These are phyloP conservation scores for Areca catechu DNA, from an alignment of 176 grass and related monocot genomes.

Conservation along the genomic window DNA sequence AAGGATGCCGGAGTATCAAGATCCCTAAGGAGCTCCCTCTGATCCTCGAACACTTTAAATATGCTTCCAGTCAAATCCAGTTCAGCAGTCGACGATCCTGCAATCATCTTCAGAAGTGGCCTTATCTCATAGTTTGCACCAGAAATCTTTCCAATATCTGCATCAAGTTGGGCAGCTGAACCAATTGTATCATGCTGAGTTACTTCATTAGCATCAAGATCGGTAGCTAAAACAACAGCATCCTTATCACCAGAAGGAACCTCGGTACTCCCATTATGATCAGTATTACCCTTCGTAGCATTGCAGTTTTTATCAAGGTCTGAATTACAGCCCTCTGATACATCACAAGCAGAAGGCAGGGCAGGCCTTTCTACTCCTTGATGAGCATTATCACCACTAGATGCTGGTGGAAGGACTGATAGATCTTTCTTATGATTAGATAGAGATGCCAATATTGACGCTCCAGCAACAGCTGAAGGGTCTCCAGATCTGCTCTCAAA, in stretches of 20 bases:
- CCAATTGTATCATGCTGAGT: slow-evolving; percentile 37
- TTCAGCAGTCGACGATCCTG: slow-evolving; percentile 58
- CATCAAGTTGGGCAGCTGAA: slow-evolving; percentile 44
- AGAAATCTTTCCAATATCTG: slow-evolving; percentile 50
- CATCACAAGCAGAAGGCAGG: slow-evolving; percentile 42
- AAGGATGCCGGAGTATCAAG: slow-evolving; percentile 37
- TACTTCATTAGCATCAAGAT: slow-evolving; percentile 36
- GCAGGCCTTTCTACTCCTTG: slow-evolving; percentile 28
- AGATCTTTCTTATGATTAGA: slow-evolving; percentile 55
- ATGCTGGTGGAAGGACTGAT: slow-evolving; percentile 22
- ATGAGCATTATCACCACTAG: slow-evolving; percentile 29
- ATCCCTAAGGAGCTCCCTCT: slow-evolving; percentile 61
- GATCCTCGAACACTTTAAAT: slow-evolving; percentile 81
- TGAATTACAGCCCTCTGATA: slow-evolving; percentile 36
- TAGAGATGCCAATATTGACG: slow-evolving; percentile 71
- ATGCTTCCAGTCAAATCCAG: slow-evolving; percentile 74
- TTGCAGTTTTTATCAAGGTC: slow-evolving; percentile 53
- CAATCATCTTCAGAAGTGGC: slow-evolving; percentile 61
- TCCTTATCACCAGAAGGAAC: slow-evolving; percentile 41
- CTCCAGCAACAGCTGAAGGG: slow-evolving; percentile 49
- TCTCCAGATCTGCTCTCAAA: slow-evolving; percentile 52
- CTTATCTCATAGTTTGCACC: slow-evolving; percentile 56
- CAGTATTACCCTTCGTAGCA: slow-evolving; percentile 44
- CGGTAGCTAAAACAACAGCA: slow-evolving; percentile 36
- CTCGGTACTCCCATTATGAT: slow-evolving; percentile 49